Conservation (phyloP, 1,139 yeast species). For the Taphrina confusa region DNA sequence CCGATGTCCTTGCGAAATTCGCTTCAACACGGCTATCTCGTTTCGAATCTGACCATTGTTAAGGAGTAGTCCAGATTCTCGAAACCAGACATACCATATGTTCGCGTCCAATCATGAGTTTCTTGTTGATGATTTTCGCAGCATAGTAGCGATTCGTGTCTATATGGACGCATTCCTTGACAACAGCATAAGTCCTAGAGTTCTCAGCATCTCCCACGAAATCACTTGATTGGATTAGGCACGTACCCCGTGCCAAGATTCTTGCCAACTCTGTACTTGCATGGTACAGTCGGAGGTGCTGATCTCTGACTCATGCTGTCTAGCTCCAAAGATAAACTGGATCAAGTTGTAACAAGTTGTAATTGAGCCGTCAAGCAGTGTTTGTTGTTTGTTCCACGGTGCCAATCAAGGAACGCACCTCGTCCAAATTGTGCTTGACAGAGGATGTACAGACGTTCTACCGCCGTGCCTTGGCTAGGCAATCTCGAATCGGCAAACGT, state of each 20-base stretch:
- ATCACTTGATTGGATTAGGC: background rate
- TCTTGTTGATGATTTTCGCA: constrained; percentile 51
- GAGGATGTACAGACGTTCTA: too few species aligned
- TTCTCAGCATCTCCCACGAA: too few species aligned
- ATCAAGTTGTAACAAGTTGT: too few species aligned
- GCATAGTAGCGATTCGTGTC: constrained; percentile 49
- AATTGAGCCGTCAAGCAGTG: too few species aligned
- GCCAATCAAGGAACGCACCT: too few species aligned
- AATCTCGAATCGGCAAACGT: too few species aligned
- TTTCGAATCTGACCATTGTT: constrained; percentile 49
- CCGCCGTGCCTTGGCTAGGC: too few species aligned
- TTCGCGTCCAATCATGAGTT: constrained; percentile 52
- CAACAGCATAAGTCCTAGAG: constrained; percentile 30
- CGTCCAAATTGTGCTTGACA: too few species aligned
- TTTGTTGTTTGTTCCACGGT: too few species aligned
- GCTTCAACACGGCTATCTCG: constrained; percentile 58
- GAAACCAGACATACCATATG: constrained; percentile 45
- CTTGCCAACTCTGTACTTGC: constrained; percentile 26
- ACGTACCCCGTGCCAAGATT: constrained; percentile 33
- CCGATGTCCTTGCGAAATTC: constrained; percentile 54
- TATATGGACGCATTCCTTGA: constrained; percentile 48
- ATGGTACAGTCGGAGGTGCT: background rate
- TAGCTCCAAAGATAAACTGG: too few species aligned
- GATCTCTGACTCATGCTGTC: constrained; percentile 12
- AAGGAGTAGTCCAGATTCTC: background rate